Conservation (phyloP, 2,329 filamentous ascomycete species). For the Claviceps humidiphila region DNA sequence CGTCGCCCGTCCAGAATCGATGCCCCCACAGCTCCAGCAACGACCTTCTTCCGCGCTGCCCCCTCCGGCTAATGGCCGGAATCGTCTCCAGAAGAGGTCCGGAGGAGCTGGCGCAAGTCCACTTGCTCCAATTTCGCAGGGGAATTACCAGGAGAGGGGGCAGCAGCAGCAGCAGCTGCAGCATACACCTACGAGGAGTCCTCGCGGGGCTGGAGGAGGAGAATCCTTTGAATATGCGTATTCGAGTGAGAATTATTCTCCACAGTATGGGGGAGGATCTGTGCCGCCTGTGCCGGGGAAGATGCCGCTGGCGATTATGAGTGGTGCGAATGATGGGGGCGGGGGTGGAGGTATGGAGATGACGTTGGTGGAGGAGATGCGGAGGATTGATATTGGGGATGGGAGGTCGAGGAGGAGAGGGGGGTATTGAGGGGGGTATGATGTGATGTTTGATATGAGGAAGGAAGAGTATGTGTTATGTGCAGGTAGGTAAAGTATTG, state of each 20-base stretch:
- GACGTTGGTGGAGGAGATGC: conserved; percentile 60
- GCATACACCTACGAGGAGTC: conserved; percentile 20
- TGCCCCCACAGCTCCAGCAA: conserved; percentile 16
- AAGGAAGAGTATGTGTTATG: no score
- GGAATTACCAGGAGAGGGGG: conserved; percentile 35
- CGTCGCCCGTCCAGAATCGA: conserved; percentile 34
- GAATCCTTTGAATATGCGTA: conserved; percentile 33
- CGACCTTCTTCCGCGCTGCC: conserved; percentile 11
- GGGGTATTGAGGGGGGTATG: conserved; percentile 20
- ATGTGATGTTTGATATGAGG: neutral
- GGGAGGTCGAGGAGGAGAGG: conserved; percentile 42
- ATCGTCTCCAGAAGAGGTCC: conserved; percentile 52
- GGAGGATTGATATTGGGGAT: conserved; percentile 50
- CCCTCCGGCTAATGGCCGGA: conserved; percentile 31
- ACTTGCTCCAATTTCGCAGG: conserved; percentile 37
- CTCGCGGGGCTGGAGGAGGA: conserved; percentile 26
- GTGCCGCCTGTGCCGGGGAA: conserved; percentile 57
- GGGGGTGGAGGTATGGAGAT: conserved; percentile 30
- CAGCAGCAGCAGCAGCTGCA: conserved; percentile 21
- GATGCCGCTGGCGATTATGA: conserved; percentile 42
- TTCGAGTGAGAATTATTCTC: conserved; percentile 37
- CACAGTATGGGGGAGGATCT: conserved; percentile 19
- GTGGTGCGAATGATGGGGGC: conserved; percentile 27
- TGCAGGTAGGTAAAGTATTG: neutral
- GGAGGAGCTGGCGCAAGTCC: conserved; percentile 36